Evolutionary conservation across 495 filamentous ascomycete genomes (phyloP), one percentile per base, ranked within the genome.

Genomic region (Aspergillus conjunctus): DNA sequence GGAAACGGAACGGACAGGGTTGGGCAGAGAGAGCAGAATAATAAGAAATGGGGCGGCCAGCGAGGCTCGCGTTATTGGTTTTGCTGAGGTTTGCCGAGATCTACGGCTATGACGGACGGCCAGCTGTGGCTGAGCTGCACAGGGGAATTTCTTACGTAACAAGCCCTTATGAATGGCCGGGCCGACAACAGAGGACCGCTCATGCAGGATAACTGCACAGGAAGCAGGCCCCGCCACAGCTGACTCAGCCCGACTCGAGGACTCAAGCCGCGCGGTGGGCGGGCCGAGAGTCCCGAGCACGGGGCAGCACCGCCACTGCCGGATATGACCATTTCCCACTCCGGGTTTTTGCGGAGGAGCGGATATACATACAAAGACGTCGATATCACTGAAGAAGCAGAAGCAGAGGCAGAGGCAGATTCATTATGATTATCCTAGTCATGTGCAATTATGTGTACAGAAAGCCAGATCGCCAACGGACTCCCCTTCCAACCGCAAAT

Each of bases 61-160:
- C 37, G 37, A 41, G 37, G 15, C 11, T 5, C 37, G 37, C 12
- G 12, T 14, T 11, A 41, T 41, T 54, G 34, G 32, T 22, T 31
- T 17, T 39, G 34, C 12, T 58, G 55, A 56, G 51, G 57, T 63
- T 64, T 64, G 58, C 60, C 57, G 61, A 64, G 52, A 64, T 60
- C 45, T 60, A 65, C 67, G 62, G 67, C 64, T 67, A 69, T 67
- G 62, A 62, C 67, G 66, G 64, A 46, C 54, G 41, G 46, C 51
- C 43, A 37, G 60, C 48, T 56, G 61, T 64, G 65, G 58, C 61
- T 61, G 54, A 54, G 41, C 45, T 32, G 32, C 11, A 51, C 44
- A 45, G 31, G 34, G 21, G 32, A 11, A 55, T 31, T 20, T 3
- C 9, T 48, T 48, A 48, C 44, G 44, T 48, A 20, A 26, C 26